Percentiles rank a stretch among this genome's conserved stretches.
These are phyloP conservation scores for Sporormia fimetaria DNA, from an alignment of 495 filamentous ascomycete species.

Conservation along the genomic window DNA sequence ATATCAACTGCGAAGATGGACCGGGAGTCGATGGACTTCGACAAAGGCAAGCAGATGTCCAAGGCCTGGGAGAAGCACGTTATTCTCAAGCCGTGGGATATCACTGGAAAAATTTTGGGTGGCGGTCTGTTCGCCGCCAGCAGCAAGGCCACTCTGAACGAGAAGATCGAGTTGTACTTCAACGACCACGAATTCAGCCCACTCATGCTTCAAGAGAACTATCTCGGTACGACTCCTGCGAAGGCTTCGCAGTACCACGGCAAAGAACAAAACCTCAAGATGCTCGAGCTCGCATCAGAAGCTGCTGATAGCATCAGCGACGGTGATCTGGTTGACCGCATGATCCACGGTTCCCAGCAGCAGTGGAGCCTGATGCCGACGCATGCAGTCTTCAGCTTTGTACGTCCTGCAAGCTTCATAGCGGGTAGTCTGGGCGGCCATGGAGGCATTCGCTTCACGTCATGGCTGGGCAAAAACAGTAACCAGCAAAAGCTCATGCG, in stretches of 20 bases:
- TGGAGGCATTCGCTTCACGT: slow-evolving; percentile 57
- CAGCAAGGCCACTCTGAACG: slow-evolving; percentile 77
- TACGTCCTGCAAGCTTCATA: slow-evolving; percentile 81
- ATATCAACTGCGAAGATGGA: slow-evolving; percentile 85
- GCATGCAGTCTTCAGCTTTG: slow-evolving; percentile 93
- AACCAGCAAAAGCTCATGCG: slow-evolving; percentile 74
- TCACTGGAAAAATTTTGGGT: slow-evolving; percentile 80
- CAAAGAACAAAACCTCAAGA: slow-evolving; percentile 61
- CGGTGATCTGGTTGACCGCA: slow-evolving; percentile 88
- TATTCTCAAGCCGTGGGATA: slow-evolving; percentile 95
- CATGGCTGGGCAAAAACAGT: slow-evolving; percentile 92
- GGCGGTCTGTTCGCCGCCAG: slow-evolving; percentile 71
- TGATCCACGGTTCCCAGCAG: slow-evolving; percentile 97
- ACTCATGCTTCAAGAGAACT: slow-evolving; percentile 98
- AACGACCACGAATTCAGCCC: slow-evolving; percentile 96
- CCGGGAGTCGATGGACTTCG: slow-evolving; percentile 62
- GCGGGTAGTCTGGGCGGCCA: slow-evolving; percentile 55
- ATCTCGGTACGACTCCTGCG: slow-evolving; percentile 67
- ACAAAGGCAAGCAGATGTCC: slow-evolving; percentile 79
- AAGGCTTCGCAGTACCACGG: slow-evolving; percentile 46
- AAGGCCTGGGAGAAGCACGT: slow-evolving; percentile 98
- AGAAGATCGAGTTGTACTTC: slow-evolving; percentile 98
- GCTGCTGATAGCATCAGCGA: slow-evolving; percentile 94
- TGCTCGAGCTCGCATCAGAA: slow-evolving; percentile 70
- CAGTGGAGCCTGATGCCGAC: slow-evolving; percentile 97